Evolutionary conservation across 2,329 filamentous ascomycete species (phyloP), one percentile per base, ranked within the genome.

Genomic region (Shiraia sp.): DNA sequence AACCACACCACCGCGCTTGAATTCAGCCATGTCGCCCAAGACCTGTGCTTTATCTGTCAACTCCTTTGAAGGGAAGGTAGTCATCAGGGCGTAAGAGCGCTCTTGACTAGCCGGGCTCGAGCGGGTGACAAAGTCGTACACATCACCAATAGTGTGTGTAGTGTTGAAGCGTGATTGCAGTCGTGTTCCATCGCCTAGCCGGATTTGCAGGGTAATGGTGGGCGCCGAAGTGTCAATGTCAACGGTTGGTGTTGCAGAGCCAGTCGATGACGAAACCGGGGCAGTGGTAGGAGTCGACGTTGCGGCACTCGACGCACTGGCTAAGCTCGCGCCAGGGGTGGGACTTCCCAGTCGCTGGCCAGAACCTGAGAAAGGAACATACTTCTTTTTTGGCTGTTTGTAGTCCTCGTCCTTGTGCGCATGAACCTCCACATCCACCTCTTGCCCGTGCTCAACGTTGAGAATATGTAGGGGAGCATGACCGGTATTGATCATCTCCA

Each of bases 161-260:
- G 85, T 84, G 72, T 93, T 93, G 73, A 95, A 95, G 7, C 88
- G 81, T 17, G 86, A 87, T n/a, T 85, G 82, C 16, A 93, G 73
- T 30, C 88, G 79, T 2, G 86, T 86, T 27, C 88, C 89, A 53
- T 92, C 85, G 1, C 85, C 87, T 41, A 93, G 79, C 59, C 90
- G 86, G 42, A 95, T 85, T 55, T 90, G 85, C 28, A 95, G 77
- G 47, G 77, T 83, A 15, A 93, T 56, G 0, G 78, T 84, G 0
- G 88, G 88, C 51, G 81, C 81, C 0, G 83, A 82, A 37, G 79
- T 70, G 59, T 93, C 84, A 26, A 89, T 72, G 0, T 73, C 54
- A 29, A 79, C 74, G 2, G 74, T 68, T 2, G 74, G 59, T 40
- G 63, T 59, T 3, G 77, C 60, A 19, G 75, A 56, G 4, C 70